Base-by-base conservation (phyloP, 768 basidiomycete genomes). In the Lactarius psammicola region DNA sequence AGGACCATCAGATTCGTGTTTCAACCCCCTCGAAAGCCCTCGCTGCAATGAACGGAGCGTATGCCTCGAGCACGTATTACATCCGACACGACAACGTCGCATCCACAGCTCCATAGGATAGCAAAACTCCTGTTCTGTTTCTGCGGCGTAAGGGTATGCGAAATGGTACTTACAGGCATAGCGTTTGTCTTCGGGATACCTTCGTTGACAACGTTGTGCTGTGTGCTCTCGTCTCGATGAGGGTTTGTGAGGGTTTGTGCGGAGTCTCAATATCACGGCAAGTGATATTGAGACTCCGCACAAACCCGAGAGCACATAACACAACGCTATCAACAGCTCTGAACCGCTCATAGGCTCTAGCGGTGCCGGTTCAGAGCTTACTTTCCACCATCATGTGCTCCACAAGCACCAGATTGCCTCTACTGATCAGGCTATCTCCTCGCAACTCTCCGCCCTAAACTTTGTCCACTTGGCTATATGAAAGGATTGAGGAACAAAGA, bases 201-300 rank as follows among this genome's bases (percentile, higher is more conserved):
- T 60, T 55, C 56, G 62, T 40, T 61, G 68, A 51, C 28, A 17
- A 20, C 40, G 63, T 55, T 33, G 30, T 31, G 34, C 54, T 59
- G 44, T 31, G 23, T 60, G 53, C 23, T 34, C 18, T 51, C n/a
- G n/a, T n/a, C n/a, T n/a, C 20, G 20, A n/a, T 40, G 67, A 44
- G 23, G 49, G 66, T n/a, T n/a, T n/a, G n/a, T n/a, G n/a, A n/a
- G n/a, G n/a, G n/a, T 61, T 67, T 46, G 9, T 36, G 56, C 68
- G 68, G 68, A 68, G 68, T 67, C 38, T 66, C 23, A 66, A 34
- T n/a, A n/a, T n/a, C n/a, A n/a, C n/a, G n/a, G n/a, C n/a, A n/a
- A n/a, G n/a, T n/a, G n/a, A n/a, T n/a, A n/a, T n/a, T n/a, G n/a
- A n/a, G n/a, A n/a, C n/a, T n/a, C n/a, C n/a, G n/a, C n/a, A n/a